These are phyloP conservation scores for Coniosporium tulheliwenetii DNA, from an alignment of 2,329 filamentous ascomycete species.

Conservation along the genomic window DNA sequence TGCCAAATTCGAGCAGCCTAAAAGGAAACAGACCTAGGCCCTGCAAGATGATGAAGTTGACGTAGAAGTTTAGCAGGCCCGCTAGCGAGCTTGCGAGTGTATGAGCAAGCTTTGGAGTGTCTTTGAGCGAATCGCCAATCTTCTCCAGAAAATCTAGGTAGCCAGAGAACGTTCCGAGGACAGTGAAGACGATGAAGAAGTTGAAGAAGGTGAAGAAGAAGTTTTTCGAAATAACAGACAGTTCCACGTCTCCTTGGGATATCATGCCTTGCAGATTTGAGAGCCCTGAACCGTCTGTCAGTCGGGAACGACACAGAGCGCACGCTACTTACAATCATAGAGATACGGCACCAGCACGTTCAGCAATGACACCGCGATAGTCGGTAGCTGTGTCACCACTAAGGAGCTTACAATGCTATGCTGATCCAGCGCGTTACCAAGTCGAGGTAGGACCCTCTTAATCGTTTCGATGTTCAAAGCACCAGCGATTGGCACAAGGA, in stretches of 20 bases:
- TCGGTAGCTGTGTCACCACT: constrained; percentile 77
- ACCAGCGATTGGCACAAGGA: constrained; percentile 64
- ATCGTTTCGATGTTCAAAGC: constrained; percentile 73
- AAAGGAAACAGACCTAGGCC: constrained; percentile 89
- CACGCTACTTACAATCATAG: constrained; percentile 55
- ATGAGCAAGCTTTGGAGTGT: constrained; percentile 63
- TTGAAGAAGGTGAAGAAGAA: constrained; percentile 99
- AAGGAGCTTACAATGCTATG: constrained; percentile 60
- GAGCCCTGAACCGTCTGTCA: constrained; percentile 33
- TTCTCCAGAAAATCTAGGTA: constrained; percentile 50
- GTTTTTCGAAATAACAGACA: constrained; percentile 94
- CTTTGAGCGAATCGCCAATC: constrained; percentile 58
- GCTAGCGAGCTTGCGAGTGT: constrained; percentile 64
- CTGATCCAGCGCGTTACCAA: constrained; percentile 50
- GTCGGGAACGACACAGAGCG: not conserved
- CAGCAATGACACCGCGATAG: constrained; percentile 68
- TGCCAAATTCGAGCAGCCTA: constrained; percentile 77
- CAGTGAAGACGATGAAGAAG: constrained; percentile 87
- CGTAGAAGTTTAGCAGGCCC: constrained; percentile 67
- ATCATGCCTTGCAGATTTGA: constrained; percentile 89
- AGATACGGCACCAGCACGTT: constrained; percentile 85
- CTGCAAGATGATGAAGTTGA: constrained; percentile 86
- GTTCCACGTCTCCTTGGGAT: constrained; percentile 82
- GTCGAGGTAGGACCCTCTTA: constrained; percentile 49
- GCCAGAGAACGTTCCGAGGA: constrained; percentile 64